Conservation (phyloP, 2,329 filamentous ascomycete species). For the Colletotrichum kahawae region DNA sequence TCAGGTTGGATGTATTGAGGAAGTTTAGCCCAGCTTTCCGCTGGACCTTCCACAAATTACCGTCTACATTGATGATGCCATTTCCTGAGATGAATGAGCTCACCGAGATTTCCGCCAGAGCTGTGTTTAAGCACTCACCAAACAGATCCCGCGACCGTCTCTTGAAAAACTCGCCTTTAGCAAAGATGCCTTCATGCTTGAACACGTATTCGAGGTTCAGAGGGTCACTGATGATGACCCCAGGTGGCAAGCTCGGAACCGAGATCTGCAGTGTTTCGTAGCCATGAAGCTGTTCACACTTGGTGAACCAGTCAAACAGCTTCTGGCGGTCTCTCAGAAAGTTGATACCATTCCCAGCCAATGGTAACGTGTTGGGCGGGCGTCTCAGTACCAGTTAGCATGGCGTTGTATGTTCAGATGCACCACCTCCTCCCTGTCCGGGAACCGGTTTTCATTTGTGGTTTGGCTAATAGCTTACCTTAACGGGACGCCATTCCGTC, state of each 20-base stretch:
- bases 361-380: slow-evolving; percentile 55
- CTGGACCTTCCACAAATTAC: slow-evolving; percentile 67
- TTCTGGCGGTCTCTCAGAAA: slow-evolving; percentile 65
- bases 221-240: slow-evolving; percentile 67
- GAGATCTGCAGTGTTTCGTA: slow-evolving; percentile 66
- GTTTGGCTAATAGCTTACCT: slow-evolving; percentile 9
- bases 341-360: slow-evolving; percentile 65
- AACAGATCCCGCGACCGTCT: slow-evolving; percentile 66
- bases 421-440: not conserved
- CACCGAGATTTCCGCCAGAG: slow-evolving; percentile 28
- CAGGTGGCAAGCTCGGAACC: slow-evolving; percentile 66
- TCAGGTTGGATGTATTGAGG: slow-evolving; percentile 61
- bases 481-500: slow-evolving; percentile 20
- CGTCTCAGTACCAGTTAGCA: slow-evolving; percentile 36
- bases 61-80: slow-evolving; percentile 72
- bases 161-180: slow-evolving; percentile 68
- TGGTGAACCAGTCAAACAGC: slow-evolving; percentile 67
- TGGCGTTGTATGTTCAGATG: not conserved
- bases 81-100: slow-evolving; percentile 42
- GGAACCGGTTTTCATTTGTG: not conserved
- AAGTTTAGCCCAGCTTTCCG: slow-evolving; percentile 66
- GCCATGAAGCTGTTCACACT: slow-evolving; percentile 60
- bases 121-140: slow-evolving; percentile 31
- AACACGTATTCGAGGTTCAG: slow-evolving; percentile 67
- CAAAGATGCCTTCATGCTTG: slow-evolving; percentile 63